Evolutionary conservation across 192 early-diverging fungal genomes (phyloP), one percentile per base, ranked within the genome.

Genomic region (Chytriomyces sp.): DNA sequence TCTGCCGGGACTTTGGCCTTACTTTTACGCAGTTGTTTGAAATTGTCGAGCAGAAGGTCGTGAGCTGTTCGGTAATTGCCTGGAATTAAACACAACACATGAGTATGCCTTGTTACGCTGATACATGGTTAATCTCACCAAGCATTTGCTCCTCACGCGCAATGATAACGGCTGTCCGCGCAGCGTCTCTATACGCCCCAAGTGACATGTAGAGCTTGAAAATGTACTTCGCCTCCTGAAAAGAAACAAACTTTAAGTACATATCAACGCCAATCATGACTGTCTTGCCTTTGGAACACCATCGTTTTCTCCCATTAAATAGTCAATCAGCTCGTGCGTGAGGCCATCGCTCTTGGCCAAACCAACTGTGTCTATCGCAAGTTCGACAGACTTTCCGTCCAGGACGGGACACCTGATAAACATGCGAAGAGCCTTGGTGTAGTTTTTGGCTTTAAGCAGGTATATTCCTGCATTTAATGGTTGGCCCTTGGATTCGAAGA

Each of bases 151-250:
- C 88, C 61, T 89, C 88, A 8, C 85, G 76, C 26, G 88, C 88
- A 79, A 89, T 89, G 49, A 89, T 89, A 24, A 86, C 80, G 35
- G 88, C 88, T 13, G 87, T 89, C 20, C 87, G 64, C 1, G 88
- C 88, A 7, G 88, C 88, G 50, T 89, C 88, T 18, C 76, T 60
- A 71, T 79, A 89, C 45, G 86, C 81, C 23, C 81, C 82, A 4
- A 89, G 80, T 1, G 87, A 89, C 86, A 89, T 88, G 72, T 88
- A 88, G 50, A 89, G 79, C 57, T 87, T 89, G 80, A 89, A 89
- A 46, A 89, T 88, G 76, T 86, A 89, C 66, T 89, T 89, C 18
- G 88, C 85, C 59, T 89, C 87, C 79, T 86, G 65, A 23, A 6
- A 18, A 64, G 47, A 44, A 49, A n/a, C 24, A n/a, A 49, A 18